Evolutionary conservation across 2,329 filamentous ascomycete species (phyloP), one percentile per base, ranked within the genome.

Genomic region (Claviceps quebecensis): DNA sequence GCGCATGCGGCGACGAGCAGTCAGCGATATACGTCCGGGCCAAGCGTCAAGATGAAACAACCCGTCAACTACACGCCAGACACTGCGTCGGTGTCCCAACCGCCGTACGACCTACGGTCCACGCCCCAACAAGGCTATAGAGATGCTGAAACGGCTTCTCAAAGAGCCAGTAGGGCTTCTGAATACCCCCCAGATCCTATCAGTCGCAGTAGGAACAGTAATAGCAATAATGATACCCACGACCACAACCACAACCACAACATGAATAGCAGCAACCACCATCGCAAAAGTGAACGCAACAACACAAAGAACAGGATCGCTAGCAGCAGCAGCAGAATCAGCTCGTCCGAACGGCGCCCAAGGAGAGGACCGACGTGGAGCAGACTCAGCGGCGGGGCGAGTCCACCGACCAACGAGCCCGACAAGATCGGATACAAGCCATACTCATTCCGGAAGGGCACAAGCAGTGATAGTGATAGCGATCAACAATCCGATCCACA

Each of bases 81-180:
- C 58, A 57, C 34, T 68, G 46, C 44, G 36, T 46, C 67, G 16
- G 62, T 64, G 0, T 63, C 63, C 34, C 61, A 65, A 53, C 54
- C 59, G 37, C 50, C 56, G 51, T 45, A 56, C 38, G 53, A 55
- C 23, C 53, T 63, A 49, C 59, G 60, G 23, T 57, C 62, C 11
- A 61, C 61, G 52, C 69, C 69, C 13, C 59, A 63, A 49, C 65
- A 67, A 45, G 60, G 62, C 2, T 65, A 67, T n/a, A 43, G 50
- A 44, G 39, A 44, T 11, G 51, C 48, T 8, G 29, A 23, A 2
- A 45, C 29, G 13, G 49, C 40, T 14, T 37, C 51, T 3, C 51
- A 55, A 29, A 19, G 46, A 9, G 39, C 51, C 14, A 44, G 47
- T 6, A 55, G 45, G 40, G 48, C 51, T 5, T 54, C 47, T 40